Evolutionary conservation across 768 basidiomycete genomes (phyloP).

Genomic region (Trametes cingulata): DNA sequence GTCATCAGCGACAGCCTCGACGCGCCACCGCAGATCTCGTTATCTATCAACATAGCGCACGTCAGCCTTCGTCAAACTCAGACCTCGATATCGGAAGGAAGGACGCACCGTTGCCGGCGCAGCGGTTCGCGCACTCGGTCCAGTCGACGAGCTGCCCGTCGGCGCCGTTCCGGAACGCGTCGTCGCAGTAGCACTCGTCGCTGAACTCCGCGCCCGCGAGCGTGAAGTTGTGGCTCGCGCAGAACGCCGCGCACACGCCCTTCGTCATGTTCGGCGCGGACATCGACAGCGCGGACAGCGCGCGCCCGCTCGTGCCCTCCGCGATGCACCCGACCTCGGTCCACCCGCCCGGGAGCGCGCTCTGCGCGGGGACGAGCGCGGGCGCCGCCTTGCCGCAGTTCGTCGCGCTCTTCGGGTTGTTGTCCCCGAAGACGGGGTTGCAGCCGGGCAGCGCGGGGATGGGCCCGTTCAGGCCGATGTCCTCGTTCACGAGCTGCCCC

Average conservation of each 20-base stretch:
- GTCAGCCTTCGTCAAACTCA: not conserved
- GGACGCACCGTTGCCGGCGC: slow-evolving; percentile 26
- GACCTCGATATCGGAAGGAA: not conserved
- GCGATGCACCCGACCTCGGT: slow-evolving; percentile 27
- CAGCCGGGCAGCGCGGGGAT: slow-evolving; percentile 28
- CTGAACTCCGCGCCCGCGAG: slow-evolving; percentile 32
- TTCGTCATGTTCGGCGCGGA: slow-evolving; percentile 25
- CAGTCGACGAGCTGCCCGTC: slow-evolving; percentile 13
- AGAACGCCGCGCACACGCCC: slow-evolving; percentile 27
- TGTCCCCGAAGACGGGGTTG: slow-evolving; percentile 25
- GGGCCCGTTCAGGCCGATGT: slow-evolving; percentile 15
- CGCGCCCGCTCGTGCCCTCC: slow-evolving; percentile 28
- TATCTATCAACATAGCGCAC: not conserved
- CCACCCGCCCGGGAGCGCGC: slow-evolving; percentile 24
- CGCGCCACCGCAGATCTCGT: slow-evolving; percentile 19
- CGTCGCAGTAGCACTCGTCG: slow-evolving; percentile 31
- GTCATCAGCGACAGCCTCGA: slow-evolving; percentile 10
- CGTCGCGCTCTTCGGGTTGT: slow-evolving; percentile 3
- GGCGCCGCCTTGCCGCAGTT: slow-evolving; percentile 5
- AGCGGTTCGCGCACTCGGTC: slow-evolving; percentile 23
- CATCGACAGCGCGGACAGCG: slow-evolving; percentile 23
- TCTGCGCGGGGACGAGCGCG: slow-evolving; percentile 14
- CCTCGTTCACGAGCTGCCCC: slow-evolving; percentile 21
- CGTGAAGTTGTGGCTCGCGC: slow-evolving; percentile 27
- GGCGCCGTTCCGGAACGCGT: slow-evolving; percentile 27